phyloP scores from a whole-genome alignment of 2,329 filamentous ascomycete species.

The Talaromyces sp. region DNA sequence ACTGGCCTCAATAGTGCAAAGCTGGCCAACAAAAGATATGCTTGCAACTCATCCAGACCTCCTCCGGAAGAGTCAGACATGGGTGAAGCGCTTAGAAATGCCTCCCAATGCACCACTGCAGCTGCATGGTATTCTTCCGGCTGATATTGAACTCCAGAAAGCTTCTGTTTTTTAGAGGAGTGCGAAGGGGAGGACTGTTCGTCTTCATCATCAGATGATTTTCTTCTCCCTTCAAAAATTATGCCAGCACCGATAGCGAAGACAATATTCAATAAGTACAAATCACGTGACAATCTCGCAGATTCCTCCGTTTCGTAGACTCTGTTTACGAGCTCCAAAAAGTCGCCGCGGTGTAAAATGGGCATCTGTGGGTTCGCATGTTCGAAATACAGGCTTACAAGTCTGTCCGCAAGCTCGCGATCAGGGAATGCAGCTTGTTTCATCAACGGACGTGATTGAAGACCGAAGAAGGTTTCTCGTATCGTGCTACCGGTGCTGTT shows the following conservation, averaged over 20 bases:
- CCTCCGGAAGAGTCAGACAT: conserved; percentile 68
- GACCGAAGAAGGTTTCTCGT: conserved; percentile 94
- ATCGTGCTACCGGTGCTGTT: conserved; percentile 69
- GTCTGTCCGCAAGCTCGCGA: conserved; percentile 65
- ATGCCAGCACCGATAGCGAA: conserved; percentile 95
- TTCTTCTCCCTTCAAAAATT: conserved; percentile 61
- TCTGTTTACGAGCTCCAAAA: conserved; percentile 80
- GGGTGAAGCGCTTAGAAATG: conserved; percentile 68
- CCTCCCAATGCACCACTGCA: conserved; percentile 85
- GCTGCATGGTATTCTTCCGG: conserved; percentile 96
- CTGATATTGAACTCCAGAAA: conserved; percentile 62
- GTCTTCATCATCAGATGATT: conserved; percentile 25
- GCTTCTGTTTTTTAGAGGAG: conserved; percentile 50
- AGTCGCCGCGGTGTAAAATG: conserved; percentile 82
- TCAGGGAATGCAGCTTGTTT: conserved; percentile 81
- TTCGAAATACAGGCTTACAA: conserved; percentile 87
- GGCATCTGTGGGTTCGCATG: conserved; percentile 96
- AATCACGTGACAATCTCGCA: conserved; percentile 68
- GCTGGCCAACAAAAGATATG: conserved; percentile 83
- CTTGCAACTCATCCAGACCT: conserved; percentile 88
- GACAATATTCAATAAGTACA: conserved; percentile 96
- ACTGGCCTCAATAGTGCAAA: conserved; percentile 90
- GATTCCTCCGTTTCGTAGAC: conserved; percentile 69
- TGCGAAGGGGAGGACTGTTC: conserved; percentile 25
- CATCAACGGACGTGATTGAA: conserved; percentile 86